Evolutionary conservation across 805 yeast species (phyloP), one percentile per base, ranked within the genome.

Genomic region (Candida easanensis): DNA sequence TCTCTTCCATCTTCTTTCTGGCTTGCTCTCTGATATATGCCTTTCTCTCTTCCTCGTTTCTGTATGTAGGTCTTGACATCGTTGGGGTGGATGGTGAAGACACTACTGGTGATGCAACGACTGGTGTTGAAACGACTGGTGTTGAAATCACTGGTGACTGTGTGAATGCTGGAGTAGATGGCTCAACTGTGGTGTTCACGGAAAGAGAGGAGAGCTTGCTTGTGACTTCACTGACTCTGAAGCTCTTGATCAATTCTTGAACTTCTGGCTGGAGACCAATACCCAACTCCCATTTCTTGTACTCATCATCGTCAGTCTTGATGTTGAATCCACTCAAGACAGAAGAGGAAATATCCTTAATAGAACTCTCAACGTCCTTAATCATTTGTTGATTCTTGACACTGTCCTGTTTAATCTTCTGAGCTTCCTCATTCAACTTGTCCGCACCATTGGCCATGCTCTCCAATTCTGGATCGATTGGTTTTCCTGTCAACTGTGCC

Each of bases 401-500:
- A 18, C 77, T 70, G 46, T 85, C 90, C 21, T 63, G 61, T 31
- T 72, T 72, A 13, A 83, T 76, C 26, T 65, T 66, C 17, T 70
- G 69, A 19, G 73, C 63, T 40, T 79, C 82, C 48, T 73, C 75
- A 43, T 71, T 74, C 48, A 84, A 68, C 41, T 51, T 56, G 16
- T 52, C 48, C 38, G 64, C 64, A 36, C 64, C 68, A 2, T 54
- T 61, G 13, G 56, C 62, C 20, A 70, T 71, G 33, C 64, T 62
- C 20, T 67, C 66, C 30, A 54, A 33, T 14, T 40, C 51, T 4
- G 60, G 56, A 18, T 74, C 71, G 6, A 75, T 64, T 13, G 79
- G 70, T 55, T 81, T 84, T 1, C 97, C 97, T 0, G 97, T 90
- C 53, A 91, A 72, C 13, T 91, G 88, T 18, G 96, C 95, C 95